A percentile compares a stretch with the other conserved stretches of the same genome.
Evolutionary conservation across 2,329 filamentous ascomycete species (phyloP).

Genomic region (Stemphylium vesicarium): DNA sequence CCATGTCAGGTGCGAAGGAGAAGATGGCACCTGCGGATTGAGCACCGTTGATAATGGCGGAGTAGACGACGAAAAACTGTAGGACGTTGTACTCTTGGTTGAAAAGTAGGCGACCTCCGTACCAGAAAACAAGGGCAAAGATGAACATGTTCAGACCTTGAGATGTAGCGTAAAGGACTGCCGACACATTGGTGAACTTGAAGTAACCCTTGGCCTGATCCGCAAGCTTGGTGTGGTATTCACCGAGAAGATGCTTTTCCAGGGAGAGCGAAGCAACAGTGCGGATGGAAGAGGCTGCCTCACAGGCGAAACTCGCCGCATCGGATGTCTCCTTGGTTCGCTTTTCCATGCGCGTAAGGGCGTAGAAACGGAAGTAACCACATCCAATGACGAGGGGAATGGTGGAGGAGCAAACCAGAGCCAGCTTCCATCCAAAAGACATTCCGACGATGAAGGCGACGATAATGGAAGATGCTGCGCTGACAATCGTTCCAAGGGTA

Average conservation of each 20-base stretch:
- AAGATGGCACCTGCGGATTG: constrained; percentile 94
- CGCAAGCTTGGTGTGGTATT: constrained; percentile 75
- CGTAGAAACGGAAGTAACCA: constrained; percentile 86
- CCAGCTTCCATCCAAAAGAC: constrained; percentile 84
- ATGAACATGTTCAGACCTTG: constrained; percentile 71
- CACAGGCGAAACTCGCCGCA: constrained; percentile 89
- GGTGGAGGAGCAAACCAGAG: constrained; percentile 79
- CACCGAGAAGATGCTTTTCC: constrained; percentile 76
- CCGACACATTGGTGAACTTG: constrained; percentile 76
- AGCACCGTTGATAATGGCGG: constrained; percentile 84
- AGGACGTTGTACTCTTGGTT: constrained; percentile 68
- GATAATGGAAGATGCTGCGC: constrained; percentile 78
- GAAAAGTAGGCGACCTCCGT: constrained; percentile 43
- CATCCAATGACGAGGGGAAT: constrained; percentile 79
- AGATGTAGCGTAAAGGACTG: constrained; percentile 79
- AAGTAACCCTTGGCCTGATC: constrained; percentile 73
- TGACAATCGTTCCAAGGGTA: constrained; percentile 85
- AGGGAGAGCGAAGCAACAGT: constrained; percentile 93
- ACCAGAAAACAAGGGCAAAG: constrained; percentile 49
- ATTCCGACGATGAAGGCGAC: constrained; percentile 72
- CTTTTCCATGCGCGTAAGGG: constrained; percentile 81
- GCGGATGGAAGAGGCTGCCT: constrained; percentile 91
- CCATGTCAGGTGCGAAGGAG: constrained; percentile 95
- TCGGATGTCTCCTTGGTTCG: constrained; percentile 77
- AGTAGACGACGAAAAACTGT: constrained; percentile 93